Evolutionary conservation across 2,329 filamentous ascomycete species (phyloP).

Genomic region (Pestalotiopsis sp.): DNA sequence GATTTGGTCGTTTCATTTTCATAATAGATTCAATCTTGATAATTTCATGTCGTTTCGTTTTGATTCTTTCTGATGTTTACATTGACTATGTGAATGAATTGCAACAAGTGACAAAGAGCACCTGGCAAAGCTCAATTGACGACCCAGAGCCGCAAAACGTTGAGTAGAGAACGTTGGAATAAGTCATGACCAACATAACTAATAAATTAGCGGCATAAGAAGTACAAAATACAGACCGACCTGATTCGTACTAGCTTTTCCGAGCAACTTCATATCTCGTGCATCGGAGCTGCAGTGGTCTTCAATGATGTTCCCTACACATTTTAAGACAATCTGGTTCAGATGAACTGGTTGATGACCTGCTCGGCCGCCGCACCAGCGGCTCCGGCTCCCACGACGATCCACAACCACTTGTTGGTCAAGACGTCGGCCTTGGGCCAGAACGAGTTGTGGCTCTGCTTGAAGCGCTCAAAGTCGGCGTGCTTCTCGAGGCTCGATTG

Average conservation of each 20-base stretch:
- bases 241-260: neutral
- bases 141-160: too few species aligned
- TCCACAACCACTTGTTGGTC: constrained; percentile 59
- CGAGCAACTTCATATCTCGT: neutral
- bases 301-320: neutral
- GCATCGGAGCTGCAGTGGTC: neutral
- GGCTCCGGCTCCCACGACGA: constrained; percentile 51
- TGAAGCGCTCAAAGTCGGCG: constrained; percentile 54
- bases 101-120: neutral
- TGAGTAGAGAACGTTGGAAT: neutral
- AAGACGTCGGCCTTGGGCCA: constrained; percentile 56
- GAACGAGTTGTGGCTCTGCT: constrained; percentile 59
- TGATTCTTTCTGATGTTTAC: too few species aligned
- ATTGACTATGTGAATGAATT: too few species aligned
- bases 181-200: neutral
- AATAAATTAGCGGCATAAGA: neutral
- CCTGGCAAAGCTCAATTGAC: neutral
- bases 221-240: neutral
- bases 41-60: too few species aligned
- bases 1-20: too few species aligned
- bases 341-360: constrained; percentile 15
- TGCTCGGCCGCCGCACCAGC: constrained; percentile 51
- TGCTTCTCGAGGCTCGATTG: constrained; percentile 53
- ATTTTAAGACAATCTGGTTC: neutral
- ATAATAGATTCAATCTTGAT: too few species aligned